These are phyloP conservation scores for Mucor velutinosus DNA, from an alignment of 371 early-diverging fungal genomes.

Conservation along the genomic window DNA sequence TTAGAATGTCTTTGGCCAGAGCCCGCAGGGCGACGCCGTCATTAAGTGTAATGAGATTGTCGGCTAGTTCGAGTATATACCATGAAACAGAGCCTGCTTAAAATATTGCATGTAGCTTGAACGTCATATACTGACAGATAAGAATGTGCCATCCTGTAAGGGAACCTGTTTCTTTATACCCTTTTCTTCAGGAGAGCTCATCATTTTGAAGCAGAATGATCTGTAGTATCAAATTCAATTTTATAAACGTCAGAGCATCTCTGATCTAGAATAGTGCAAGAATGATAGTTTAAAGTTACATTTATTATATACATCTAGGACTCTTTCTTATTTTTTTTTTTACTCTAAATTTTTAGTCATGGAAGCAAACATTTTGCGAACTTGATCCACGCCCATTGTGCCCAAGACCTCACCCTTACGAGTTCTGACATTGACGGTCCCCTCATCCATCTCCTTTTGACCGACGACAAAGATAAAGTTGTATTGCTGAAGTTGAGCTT, in stretches of 20 bases:
- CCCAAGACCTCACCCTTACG: slow-evolving; percentile 64
- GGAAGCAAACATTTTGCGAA: slow-evolving; percentile 48
- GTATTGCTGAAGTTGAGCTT: slow-evolving; percentile 87
- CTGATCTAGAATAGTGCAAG: not conserved
- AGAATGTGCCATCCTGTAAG: too few relatives aligned
- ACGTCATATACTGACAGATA: too few relatives aligned
- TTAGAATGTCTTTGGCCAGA: too few relatives aligned
- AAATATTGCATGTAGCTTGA: too few relatives aligned
- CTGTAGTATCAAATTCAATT: not conserved
- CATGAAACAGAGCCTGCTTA: too few relatives aligned
- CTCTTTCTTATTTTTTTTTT: slow-evolving; percentile 19
- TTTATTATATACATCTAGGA: slow-evolving; percentile 6
- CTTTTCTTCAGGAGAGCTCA: too few relatives aligned
- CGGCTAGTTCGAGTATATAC: too few relatives aligned
- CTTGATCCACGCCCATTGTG: slow-evolving; percentile 46
- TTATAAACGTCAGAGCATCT: not conserved
- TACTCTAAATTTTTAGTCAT: slow-evolving; percentile 43
- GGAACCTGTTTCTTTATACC: not conserved
- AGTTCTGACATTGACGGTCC: slow-evolving; percentile 87
- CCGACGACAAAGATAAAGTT: slow-evolving; percentile 96
- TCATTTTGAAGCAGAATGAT: not conserved
- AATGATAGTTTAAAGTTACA: not conserved
- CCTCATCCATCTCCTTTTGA: slow-evolving; percentile 80
- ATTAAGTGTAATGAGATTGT: too few relatives aligned
- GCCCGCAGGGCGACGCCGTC: too few relatives aligned